Conservation (phyloP, 2,329 filamentous ascomycete species). For the Beauveria scarabaeidicola region DNA sequence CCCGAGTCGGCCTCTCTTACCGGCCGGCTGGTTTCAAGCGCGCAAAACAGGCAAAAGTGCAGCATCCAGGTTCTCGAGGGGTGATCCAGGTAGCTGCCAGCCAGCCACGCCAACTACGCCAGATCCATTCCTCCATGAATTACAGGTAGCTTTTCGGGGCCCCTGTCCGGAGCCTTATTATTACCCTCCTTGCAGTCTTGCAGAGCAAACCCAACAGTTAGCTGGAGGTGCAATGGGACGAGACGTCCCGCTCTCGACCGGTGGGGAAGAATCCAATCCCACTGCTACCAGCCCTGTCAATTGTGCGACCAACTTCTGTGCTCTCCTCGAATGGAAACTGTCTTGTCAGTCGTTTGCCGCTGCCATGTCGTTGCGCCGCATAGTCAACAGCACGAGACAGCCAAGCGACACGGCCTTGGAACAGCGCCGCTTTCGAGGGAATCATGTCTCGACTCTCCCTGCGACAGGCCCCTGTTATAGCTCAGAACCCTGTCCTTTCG, state of each 20-base stretch:
- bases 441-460: neutral
- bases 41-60: too few relatives aligned
- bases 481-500: constrained; percentile 1
- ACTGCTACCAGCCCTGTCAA: neutral
- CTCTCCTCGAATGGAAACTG: neutral
- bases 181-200: neutral
- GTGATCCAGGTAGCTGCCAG: neutral
- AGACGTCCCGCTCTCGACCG: neutral
- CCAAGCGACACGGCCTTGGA: too few relatives aligned
- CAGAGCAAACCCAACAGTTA: neutral
- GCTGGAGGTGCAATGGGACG: constrained; percentile 4
- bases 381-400: neutral
- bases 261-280: neutral
- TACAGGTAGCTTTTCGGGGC: neutral
- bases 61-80: neutral
- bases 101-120: neutral
- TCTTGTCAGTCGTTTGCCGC: neutral
- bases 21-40: too few relatives aligned
- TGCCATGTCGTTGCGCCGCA: neutral
- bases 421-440: neutral
- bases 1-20: neutral
- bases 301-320: neutral
- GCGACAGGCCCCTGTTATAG: constrained; percentile 3
- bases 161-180: neutral
- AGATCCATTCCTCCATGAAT: neutral